Conservation (phyloP, 164 flowering plant species). For the Kalanchoe fedtschenkoi region DNA sequence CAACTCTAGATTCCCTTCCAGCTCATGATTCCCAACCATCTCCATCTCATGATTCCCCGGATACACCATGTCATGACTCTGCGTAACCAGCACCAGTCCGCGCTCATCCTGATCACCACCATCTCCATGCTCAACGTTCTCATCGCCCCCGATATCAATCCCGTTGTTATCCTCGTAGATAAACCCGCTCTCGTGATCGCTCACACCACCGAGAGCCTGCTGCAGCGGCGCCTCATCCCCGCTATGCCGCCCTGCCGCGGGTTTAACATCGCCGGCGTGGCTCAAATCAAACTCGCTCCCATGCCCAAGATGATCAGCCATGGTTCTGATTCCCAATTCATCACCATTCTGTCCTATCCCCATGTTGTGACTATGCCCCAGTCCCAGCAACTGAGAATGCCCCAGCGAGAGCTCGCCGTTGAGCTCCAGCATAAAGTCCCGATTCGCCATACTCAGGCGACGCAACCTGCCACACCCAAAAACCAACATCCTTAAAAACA, state of each 20-base stretch:
- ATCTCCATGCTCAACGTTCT: slow-evolving; percentile 7
- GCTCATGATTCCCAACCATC: slow-evolving; percentile 6
- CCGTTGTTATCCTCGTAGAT: slow-evolving; percentile 8
- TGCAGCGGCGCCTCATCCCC: slow-evolving; percentile 6
- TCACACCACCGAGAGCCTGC: neutral
- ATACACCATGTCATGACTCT: slow-evolving; percentile 10
- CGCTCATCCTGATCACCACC: slow-evolving; percentile 12
- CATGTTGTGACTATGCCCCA: slow-evolving; percentile 11
- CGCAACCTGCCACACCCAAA: neutral
- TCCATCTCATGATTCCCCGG: slow-evolving; percentile 9
- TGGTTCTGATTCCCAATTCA: slow-evolving; percentile 5
- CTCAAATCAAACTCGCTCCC: slow-evolving; percentile 13
- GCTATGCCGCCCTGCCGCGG: neutral
- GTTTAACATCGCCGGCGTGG: slow-evolving; percentile 11
- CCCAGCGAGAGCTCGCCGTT: slow-evolving; percentile 12
- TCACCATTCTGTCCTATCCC: slow-evolving; percentile 7
- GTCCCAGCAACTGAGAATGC: slow-evolving; percentile 12
- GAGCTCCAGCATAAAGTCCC: slow-evolving; percentile 17
- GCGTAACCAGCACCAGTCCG: slow-evolving; percentile 8
- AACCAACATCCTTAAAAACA: neutral
- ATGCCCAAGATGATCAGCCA: slow-evolving; percentile 16
- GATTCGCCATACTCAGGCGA: slow-evolving; percentile 14
- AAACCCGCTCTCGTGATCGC: slow-evolving; percentile 11
- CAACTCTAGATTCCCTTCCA: slow-evolving; percentile 12
- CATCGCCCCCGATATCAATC: slow-evolving; percentile 9